These are phyloP conservation scores for Fagus sylvatica DNA, from an alignment of 306 rosid genomes.

Conservation along the genomic window DNA sequence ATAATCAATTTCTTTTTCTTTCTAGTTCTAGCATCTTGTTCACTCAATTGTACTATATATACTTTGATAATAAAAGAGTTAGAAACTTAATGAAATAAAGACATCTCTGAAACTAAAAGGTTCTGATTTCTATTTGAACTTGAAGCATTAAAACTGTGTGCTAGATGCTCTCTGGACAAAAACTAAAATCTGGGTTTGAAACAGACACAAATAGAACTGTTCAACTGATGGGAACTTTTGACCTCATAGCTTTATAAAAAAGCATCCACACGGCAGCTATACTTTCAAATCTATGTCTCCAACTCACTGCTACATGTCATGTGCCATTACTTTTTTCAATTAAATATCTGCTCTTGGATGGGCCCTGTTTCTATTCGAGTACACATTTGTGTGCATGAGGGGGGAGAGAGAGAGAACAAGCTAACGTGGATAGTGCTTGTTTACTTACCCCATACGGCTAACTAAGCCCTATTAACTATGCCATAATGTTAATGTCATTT, in stretches of 20 bases:
- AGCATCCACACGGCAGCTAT: neutral
- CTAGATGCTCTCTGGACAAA: neutral
- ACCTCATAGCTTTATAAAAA: slow-evolving; percentile 18
- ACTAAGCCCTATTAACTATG: neutral
- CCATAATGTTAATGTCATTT: neutral
- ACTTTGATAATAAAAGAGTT: neutral
- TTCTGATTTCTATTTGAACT: neutral
- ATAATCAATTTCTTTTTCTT: neutral
- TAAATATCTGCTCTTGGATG: slow-evolving; percentile 3
- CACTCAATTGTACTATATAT: neutral
- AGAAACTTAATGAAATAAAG: neutral
- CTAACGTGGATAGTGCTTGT: neutral
- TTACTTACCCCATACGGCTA: neutral
- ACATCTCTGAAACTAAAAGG: neutral
- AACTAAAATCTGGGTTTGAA: neutral
- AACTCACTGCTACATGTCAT: slow-evolving; percentile 16
- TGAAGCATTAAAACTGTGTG: neutral
- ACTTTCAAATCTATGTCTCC: slow-evolving; percentile 24
- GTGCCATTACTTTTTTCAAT: slow-evolving; percentile 8
- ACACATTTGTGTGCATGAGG: neutral
- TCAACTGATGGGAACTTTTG: neutral
- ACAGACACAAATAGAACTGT: neutral
- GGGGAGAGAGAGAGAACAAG: neutral
- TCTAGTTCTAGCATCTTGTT: neutral
- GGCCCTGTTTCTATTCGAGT: neutral